Base-by-base conservation (phyloP, 495 filamentous ascomycete species). In the Saxispiralis lemnorum region DNA sequence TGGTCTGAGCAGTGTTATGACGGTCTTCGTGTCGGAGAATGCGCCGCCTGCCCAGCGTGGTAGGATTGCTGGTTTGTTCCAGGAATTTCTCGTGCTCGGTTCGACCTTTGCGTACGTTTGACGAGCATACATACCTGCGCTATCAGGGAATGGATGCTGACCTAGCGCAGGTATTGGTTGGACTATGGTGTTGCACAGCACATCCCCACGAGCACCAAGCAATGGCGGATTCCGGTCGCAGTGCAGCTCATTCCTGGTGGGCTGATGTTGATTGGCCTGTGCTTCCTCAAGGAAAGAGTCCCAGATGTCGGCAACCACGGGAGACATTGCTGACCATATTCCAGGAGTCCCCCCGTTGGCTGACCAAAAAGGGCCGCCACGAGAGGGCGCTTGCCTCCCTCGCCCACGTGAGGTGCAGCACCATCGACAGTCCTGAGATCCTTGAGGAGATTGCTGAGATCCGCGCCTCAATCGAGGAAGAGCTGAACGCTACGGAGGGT, bases 241-340 rank as follows among this genome's bases (percentile, higher is more conserved):
- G 20, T 52, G 30, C 50, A 52, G 46, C 15, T 52, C 19, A 43
- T 52, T 14, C 50, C 50, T 10, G 50, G 38, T 14, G 50, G 39
- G 10, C 33, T 52, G n/a, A 31, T 52, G 18, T 19, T 44, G 13
- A 35, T 52, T 38, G 50, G 50, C 2, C 12, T 39, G 6, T 36
- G 20, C 36, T 52, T 45, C 34, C 42, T 49, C n/a, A 37, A 21
- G 10, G 47, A 46, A 15, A 28, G 17, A 9, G 5, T 28, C 9
- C 24, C 5, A 5, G 42, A 34, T 6, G 7, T 24, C 15, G 12
- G 13, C 12, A 18, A 28, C 12, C n/a, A 21, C 19, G 7, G 21
- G 19, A 12, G 20, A 43, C 12, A 28, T 28, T 4, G 24, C 24
- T 28, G 9, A 28, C 9, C 24, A 28, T 5, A 28, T 28, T 28